Conservation (phyloP, 2,329 filamentous ascomycete genomes). For the Samsoniella hepiali region DNA sequence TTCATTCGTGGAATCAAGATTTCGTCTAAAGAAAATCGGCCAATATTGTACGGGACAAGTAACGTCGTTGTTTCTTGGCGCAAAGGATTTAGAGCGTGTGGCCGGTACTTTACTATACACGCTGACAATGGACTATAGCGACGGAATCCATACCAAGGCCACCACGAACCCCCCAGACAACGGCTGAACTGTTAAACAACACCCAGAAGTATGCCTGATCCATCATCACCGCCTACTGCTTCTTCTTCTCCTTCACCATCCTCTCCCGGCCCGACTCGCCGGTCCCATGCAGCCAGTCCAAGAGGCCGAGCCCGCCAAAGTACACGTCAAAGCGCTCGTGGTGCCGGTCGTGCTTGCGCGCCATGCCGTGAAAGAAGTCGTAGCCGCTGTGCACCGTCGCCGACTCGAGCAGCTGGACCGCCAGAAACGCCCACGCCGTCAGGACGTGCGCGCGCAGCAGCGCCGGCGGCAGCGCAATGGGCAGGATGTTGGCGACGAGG, state of each 20-base stretch:
- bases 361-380: constrained; percentile 48
- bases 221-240: neutral
- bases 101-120: no score
- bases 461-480: constrained; percentile 47
- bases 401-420: constrained; percentile 48
- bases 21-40: no score
- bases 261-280: constrained; percentile 23
- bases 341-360: constrained; percentile 53
- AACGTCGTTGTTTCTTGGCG: no score
- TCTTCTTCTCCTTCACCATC: neutral
- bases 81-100: no score
- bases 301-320: constrained; percentile 49
- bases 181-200: neutral
- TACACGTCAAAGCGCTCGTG: constrained; percentile 55
- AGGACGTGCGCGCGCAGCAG: constrained; percentile 47
- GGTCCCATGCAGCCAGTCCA: constrained; percentile 57
- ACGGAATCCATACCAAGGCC: no score
- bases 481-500: constrained; percentile 50
- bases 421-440: constrained; percentile 51
- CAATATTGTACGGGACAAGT: no score
- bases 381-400: constrained; percentile 56
- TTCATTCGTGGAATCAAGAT: no score
- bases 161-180: no score
- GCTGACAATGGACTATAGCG: no score
- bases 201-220: neutral